Percentiles rank a stretch among this genome's conserved stretches.
Conservation (phyloP, 1,139 yeast species). For the Trichomonascaceae sp. region DNA sequence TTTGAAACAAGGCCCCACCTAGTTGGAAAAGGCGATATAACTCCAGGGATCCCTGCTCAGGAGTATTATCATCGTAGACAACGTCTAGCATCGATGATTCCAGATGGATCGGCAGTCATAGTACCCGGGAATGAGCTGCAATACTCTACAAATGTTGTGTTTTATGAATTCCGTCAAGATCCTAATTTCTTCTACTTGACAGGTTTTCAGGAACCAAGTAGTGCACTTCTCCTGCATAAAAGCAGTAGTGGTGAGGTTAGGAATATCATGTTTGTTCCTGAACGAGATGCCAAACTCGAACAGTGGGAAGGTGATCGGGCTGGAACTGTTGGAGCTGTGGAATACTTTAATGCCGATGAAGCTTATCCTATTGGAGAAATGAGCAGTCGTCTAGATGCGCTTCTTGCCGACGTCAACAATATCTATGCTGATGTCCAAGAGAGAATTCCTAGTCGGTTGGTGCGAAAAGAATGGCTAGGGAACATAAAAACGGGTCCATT, state of each 20-base stretch:
- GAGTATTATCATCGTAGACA: slow-evolving; percentile 75
- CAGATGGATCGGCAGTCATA: slow-evolving; percentile 63
- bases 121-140: slow-evolving; percentile 67
- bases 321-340: slow-evolving; percentile 76
- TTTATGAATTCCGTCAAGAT: slow-evolving; percentile 86
- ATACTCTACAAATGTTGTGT: slow-evolving; percentile 84
- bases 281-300: slow-evolving; percentile 69
- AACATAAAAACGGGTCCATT: slow-evolving; percentile 1
- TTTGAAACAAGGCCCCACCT: slow-evolving; percentile 78
- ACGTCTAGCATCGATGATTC: slow-evolving; percentile 49
- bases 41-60: slow-evolving; percentile 79
- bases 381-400: slow-evolving; percentile 15
- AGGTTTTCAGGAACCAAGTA: slow-evolving; percentile 91
- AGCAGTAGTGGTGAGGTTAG: slow-evolving; percentile 40
- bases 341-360: slow-evolving; percentile 81
- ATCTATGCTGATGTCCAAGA: slow-evolving; percentile 27
- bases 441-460: slow-evolving; percentile 8
- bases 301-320: slow-evolving; percentile 94
- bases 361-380: slow-evolving; percentile 46
- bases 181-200: slow-evolving; percentile 81
- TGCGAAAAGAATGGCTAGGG: slow-evolving; percentile 2
- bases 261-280: slow-evolving; percentile 70
- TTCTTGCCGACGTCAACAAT: slow-evolving; percentile 20
- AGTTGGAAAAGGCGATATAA: slow-evolving; percentile 67
- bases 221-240: slow-evolving; percentile 70